Evolutionary conservation across 371 early-diverging fungal species (phyloP), one percentile per base, ranked within the genome.

Genomic region (Mucor saturninus): DNA sequence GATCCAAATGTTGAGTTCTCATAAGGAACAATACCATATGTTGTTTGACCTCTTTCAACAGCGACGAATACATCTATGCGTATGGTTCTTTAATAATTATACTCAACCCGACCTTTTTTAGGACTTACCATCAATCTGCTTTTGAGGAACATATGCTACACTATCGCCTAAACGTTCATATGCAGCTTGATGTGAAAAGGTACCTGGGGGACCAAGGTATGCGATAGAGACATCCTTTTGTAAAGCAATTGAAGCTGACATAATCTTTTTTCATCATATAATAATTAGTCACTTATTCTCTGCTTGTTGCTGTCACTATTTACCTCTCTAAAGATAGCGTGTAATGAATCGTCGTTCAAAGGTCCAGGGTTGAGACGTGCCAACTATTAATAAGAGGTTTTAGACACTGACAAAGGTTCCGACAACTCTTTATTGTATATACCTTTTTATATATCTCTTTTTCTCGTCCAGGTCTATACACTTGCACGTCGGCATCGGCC

Each of bases 151-250:
- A 72, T 93, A 95, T 1, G 82, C 79, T 5, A 91, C 86, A 58
- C 89, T 84, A 64, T 92, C 93, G 7, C 94, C 95, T 65, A 97
- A 93, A 40, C 90, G 81, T 39, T 86, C 79, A 60, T 77, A 75
- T n/a, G 96, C 94, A 3, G 93, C 93, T 66, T 94, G 93, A 71
- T 95, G 93, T n/a, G 96, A 86, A 76, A 92, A 95, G n/a, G 95
- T 91, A 35, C 97, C 98, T 2, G 86, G 82, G 4, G 98, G 97
- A 4, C 98, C 98, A 11, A 98, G 85, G 68, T 91, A 97, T 14
- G 93, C 95, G 31, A 98, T 86, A 5, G 87, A 80, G 7, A 90
- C 85, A 21, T 93, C 89, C 53, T 89, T 85, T 76, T 93, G 93
- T 30, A 95, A 79, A 5, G 93, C 89, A 61, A 95, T 92, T 8